Base-by-base conservation (phyloP, 1,139 yeast genomes). In the Diutina mesorugosa region DNA sequence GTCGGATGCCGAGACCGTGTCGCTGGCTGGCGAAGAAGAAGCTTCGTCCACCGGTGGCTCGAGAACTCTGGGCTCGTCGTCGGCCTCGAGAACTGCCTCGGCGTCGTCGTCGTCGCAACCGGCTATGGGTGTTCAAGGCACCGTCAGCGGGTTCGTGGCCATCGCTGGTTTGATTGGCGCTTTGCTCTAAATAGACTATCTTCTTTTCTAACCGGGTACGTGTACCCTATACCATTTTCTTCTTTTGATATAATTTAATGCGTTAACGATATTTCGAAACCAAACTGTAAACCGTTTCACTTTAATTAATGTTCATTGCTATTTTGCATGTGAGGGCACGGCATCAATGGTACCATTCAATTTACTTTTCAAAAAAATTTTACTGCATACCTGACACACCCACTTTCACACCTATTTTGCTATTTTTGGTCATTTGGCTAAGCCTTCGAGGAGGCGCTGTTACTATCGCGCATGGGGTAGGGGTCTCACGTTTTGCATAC, bases 151-250 rank as follows among this genome's bases (percentile, higher is more conserved):
- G 6, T 21, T 32, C 28, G 5, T 50, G n/a, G 53, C 53, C 18
- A 18, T 32, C 29, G 53, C 51, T 47, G 51, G 53, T 30, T 30
- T 50, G 53, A 38, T 50, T 18, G 53, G 26, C 18, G 53, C 53
- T 30, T 50, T 50, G 53, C 53, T 50, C 29, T 50, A 50, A 35
- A 35, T 35, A 35, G 41, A 35, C 41, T 9, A 2, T 35, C 41
- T 35, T 35, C 41, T 35, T 10, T 35, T 35, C 41, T 35, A 35
- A 10, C n/a, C n/a, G 41, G 41, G 14, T 35, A 35, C 41, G 12
- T 10, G 41, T 35, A 8, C 41, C 41, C 41, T 12, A 35, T 35
- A 35, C 41, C 41, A 10, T 32, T 32, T 35, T 9, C 41, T 16
- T 35, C 14, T 35, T n/a, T 35, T 10, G 41, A 35, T 12, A 35